Base-by-base conservation (phyloP, 2,329 filamentous ascomycete genomes). In the Teratosphaeria viscida region DNA sequence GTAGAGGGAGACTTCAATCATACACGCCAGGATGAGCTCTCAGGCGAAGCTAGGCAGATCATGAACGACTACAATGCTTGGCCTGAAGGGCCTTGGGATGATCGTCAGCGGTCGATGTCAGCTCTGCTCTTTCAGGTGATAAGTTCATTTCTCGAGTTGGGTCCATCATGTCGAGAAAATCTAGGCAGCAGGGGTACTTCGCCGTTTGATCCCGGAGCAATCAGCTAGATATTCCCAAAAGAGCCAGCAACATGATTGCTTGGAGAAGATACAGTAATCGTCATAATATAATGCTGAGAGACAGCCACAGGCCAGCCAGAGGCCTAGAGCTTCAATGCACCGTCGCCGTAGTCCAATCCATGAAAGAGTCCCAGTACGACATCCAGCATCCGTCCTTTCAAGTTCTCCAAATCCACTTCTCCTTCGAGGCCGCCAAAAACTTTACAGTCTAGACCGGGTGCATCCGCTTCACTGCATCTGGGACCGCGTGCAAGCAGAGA, bases 331-430 rank as follows among this genome's bases (percentile, higher is more conserved):
- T 23, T 14, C 5, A 32, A 3, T 32, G 26, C 12, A 2, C 23
- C 55, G 19, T 57, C 37, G 19, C 32, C 55, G 43, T 57, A 57
- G 27, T 57, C 55, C 10, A 57, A 7, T 19, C 37, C 55, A 39
- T 57, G 37, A 32, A 57, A 57, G 27, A 57, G 39, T 4, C 55
- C 37, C 8, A 52, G 23, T n/a, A 57, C 55, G 14, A 57, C 55
- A 26, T 57, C 55, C 43, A 57, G 14, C 55, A 57, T 57, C n/a
- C 27, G 27, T 29, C 35, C 32, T 49, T 39, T 35, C 55, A 57
- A 16, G 14, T 57, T 35, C 26, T 49, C 37, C 12, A 14, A 3
- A 47, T 52, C 55, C 39, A 6, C 32, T 29, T 57, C 55, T 16
- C 39, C 55, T 16, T 57, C 55, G 7, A 57, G 11, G 23, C 39